Evolutionary conservation across 192 early-diverging fungal species (phyloP), one percentile per base, ranked within the genome.

Genomic region (Oehlia diaphana): DNA sequence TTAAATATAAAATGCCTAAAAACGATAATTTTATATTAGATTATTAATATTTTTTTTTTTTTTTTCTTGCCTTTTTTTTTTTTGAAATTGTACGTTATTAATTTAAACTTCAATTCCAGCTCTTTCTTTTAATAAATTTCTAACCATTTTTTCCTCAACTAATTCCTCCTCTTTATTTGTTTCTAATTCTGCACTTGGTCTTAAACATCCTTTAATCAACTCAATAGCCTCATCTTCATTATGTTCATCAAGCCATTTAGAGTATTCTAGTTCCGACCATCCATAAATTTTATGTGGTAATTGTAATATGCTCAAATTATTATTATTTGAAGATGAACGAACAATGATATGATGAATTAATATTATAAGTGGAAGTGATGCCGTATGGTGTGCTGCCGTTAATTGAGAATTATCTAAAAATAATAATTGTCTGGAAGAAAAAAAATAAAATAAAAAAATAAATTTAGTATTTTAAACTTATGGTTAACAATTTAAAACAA

Each of bases 181-280:
- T 53, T 53, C 47, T 53, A 31, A 31, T 31, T 74, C 72, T n/a
- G 35, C n/a, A 74, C 12, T 74, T 10, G 23, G 26, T 19, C 64
- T 66, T 31, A 74, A 53, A 47, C 39, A 53, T 31, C 44, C 49
- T 53, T 53, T 74, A 53, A 74, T 75, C 16, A 93, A 76, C 58
- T 81, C 72, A 4, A 88, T 68, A 14, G 81, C 83, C 64, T 93
- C 89, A 31, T 53, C 73, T 21, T 88, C 84, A 5, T 77, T 77
- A 75, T 93, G 91, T 42, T 82, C 65, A 74, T 94, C 92, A 63
- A 93, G 81, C 92, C 92, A 94, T 3, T 89, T 87, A 69, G 89
- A 90, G 71, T 94, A 94, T 68, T 92, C 89, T 61, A 81, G 63
- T 63, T 90, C 85, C 4, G 85, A 86, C 88, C 90, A 89, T 31